These are phyloP conservation scores for Pichia sp. DNA, from an alignment of 1,139 yeast genomes.

Conservation along the genomic window DNA sequence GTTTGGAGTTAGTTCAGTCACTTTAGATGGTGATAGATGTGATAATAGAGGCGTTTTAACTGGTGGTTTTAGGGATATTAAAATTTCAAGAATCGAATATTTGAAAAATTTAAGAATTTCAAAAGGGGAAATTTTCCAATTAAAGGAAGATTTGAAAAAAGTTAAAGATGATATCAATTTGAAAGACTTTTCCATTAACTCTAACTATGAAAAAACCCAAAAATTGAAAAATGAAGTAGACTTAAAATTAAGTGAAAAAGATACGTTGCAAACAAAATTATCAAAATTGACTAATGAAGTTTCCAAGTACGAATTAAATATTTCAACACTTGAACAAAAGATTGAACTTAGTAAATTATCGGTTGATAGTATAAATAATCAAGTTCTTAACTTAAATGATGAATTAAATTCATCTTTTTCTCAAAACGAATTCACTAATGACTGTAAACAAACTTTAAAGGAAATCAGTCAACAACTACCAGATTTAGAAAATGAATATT, in stretches of 20 bases:
- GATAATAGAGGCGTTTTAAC: slow-evolving; percentile 78
- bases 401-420: slow-evolving; percentile 56
- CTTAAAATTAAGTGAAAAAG: slow-evolving; percentile 35
- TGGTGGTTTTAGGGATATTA: slow-evolving; percentile 81
- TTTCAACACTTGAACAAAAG: slow-evolving; percentile 29
- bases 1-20: slow-evolving; percentile 66
- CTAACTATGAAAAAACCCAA: slow-evolving; percentile 38
- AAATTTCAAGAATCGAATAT: slow-evolving; percentile 64
- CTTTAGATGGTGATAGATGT: slow-evolving; percentile 87
- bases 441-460: slow-evolving; percentile 40
- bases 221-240: slow-evolving; percentile 37
- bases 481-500: slow-evolving; percentile 37
- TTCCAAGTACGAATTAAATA: slow-evolving; percentile 39
- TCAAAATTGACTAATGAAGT: slow-evolving; percentile 38
- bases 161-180: slow-evolving; percentile 41
- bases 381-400: slow-evolving; percentile 35
- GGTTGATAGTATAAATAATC: slow-evolving; percentile 26
- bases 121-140: slow-evolving; percentile 35
- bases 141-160: slow-evolving; percentile 33
- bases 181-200: slow-evolving; percentile 43
- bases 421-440: slow-evolving; percentile 39
- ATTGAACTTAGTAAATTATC: slow-evolving; percentile 24
- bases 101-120: slow-evolving; percentile 50
- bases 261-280: slow-evolving; percentile 38
- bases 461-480: slow-evolving; percentile 37